A percentile compares a stretch with the other conserved stretches of the same genome.
Conservation (phyloP, 2,329 filamentous ascomycete genomes). For the Scolecobasidium constrictum region DNA sequence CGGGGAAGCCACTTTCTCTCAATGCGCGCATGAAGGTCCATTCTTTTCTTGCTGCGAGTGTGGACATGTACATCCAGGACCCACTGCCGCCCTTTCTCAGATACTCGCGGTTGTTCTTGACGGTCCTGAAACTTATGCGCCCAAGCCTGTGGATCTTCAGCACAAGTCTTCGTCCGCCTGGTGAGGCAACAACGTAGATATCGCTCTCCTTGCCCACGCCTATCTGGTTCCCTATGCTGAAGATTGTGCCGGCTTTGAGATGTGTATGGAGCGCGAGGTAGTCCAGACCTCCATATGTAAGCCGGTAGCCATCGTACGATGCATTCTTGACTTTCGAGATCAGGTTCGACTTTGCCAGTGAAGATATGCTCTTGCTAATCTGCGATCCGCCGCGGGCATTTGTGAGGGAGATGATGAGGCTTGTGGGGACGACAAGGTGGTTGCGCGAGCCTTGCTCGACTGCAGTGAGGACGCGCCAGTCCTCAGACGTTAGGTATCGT, state of each 20-base stretch:
- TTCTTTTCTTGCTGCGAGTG: constrained; percentile 86
- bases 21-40: constrained; percentile 89
- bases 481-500: constrained; percentile 82
- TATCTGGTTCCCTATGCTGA: constrained; percentile 88
- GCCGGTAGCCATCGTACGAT: constrained; percentile 91
- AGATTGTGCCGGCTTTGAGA: constrained; percentile 67
- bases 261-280: constrained; percentile 93
- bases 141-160: constrained; percentile 95
- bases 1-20: constrained; percentile 71
- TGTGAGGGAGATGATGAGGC: constrained; percentile 74
- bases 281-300: constrained; percentile 93
- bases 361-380: constrained; percentile 79
- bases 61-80: constrained; percentile 97
- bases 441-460: constrained; percentile 91
- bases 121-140: constrained; percentile 90
- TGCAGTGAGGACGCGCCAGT: constrained; percentile 90
- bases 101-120: constrained; percentile 94
- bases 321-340: constrained; percentile 92
- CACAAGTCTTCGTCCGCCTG: constrained; percentile 56
- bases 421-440: constrained; percentile 90
- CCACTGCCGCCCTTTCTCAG: constrained; percentile 68
- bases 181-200: constrained; percentile 83
- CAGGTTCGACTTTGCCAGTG: constrained; percentile 80
- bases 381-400: constrained; percentile 62
- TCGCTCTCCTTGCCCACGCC: constrained; percentile 97